A percentile compares a stretch with the other conserved stretches of the same genome.
These are phyloP conservation scores for Dictyostelium brefeldianum DNA, from an alignment of 78 protist genomes.

Conservation along the genomic window DNA sequence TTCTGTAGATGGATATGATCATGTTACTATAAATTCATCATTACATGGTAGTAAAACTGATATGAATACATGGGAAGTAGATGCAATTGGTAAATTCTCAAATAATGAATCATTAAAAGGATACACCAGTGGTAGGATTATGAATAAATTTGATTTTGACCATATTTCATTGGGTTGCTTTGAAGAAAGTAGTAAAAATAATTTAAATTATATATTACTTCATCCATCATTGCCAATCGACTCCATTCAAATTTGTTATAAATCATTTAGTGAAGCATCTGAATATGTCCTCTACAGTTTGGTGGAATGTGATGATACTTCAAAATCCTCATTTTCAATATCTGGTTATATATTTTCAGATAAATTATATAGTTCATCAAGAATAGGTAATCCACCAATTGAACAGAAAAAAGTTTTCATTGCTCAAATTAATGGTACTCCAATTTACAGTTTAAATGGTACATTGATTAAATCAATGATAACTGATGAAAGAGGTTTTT, in stretches of 20 bases:
- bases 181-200: background rate
- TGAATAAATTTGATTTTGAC: background rate
- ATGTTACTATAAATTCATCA: background rate
- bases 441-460: background rate
- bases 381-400: background rate
- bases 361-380: background rate
- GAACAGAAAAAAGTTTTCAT: background rate
- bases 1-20: conserved; percentile 42
- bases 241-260: conserved; percentile 22
- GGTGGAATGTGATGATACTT: background rate
- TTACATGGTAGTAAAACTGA: background rate
- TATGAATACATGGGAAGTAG: background rate
- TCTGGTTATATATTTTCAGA: conserved; percentile 34
- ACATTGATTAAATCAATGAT: background rate
- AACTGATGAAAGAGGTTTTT: conserved; percentile 28
- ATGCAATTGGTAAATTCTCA: conserved; percentile 11
- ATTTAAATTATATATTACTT: background rate
- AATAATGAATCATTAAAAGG: too few species aligned
- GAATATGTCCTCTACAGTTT: conserved; percentile 23
- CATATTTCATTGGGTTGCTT: conserved; percentile 45
- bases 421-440: background rate
- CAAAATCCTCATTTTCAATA: background rate
- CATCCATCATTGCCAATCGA: conserved; percentile 21
- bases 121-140: background rate
- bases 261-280: background rate